Evolutionary conservation across 2,329 filamentous ascomycete genomes (phyloP), one percentile per base, ranked within the genome.

Genomic region (Tolypocladium amazonense): DNA sequence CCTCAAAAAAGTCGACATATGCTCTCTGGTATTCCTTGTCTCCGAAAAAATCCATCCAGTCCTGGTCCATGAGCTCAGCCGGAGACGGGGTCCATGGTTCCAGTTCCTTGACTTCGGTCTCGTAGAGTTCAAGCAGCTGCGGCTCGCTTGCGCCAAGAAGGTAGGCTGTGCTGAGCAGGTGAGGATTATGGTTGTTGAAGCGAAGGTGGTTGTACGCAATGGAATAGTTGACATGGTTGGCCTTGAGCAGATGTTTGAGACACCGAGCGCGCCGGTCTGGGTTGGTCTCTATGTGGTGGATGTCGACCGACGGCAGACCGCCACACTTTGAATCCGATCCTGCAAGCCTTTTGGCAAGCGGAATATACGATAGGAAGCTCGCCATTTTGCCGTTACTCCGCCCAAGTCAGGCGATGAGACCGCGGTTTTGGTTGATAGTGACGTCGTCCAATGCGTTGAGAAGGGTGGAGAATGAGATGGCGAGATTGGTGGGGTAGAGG

Each of bases 1-100:
- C 94, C 72, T 99, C 94, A 70, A 96, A 97, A 71, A 94, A 97
- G 71, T 99, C 92, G 59, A 99, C 79, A 69, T 88, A 99, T 0
- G 92, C 93, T 61, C 93, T 84, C 73, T 99, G 91, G 69, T 95
- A 97, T 63, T 79, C 84, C 67, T 81, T 82, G 70, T 91, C 85
- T 27, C 93, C 92, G 38, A 97, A 72, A 67, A 86, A 94, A 60
- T 93, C 88, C 63, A 87, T 81, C 93, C 94, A 99, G 71, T 99
- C 94, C 60, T 88, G 81, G 63, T 86, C 81, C 23, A 86, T 84
- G 57, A 99, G 84, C 74, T 99, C 94, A 5, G 87, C 85, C 0
- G 94, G 94, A 1, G 92, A 91, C 65, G 92, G 87, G 58, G 77
- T 73, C 94, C 94, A 99, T 30, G 86, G 81, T 64, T 93, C 90